Percentiles rank a stretch among this genome's conserved stretches.
Evolutionary conservation across 805 yeast genomes (phyloP).

Genomic region (Pachysolen tannophilus): DNA sequence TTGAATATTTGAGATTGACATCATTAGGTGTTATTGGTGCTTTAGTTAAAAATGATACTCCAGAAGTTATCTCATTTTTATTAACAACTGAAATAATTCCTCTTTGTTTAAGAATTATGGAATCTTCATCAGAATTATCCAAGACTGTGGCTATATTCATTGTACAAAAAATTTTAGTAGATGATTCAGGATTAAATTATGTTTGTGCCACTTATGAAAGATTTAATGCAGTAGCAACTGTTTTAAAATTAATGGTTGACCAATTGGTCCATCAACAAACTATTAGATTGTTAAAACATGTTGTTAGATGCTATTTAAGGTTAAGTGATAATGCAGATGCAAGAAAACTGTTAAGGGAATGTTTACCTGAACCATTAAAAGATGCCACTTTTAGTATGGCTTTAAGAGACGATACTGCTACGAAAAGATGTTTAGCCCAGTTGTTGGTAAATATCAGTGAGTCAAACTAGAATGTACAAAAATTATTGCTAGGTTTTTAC

Average conservation of each 20-base stretch:
- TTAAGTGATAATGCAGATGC: conserved; percentile 88
- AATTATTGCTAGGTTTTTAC: too few relatives aligned
- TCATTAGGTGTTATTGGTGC: conserved; percentile 97
- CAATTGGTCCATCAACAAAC: conserved; percentile 73
- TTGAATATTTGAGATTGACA: conserved; percentile 88
- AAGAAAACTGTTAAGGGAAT: conserved; percentile 72
- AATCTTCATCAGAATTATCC: conserved; percentile 84
- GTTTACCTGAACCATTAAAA: conserved; percentile 79
- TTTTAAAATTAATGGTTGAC: conserved; percentile 76
- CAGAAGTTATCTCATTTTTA: conserved; percentile 87
- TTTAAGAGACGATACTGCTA: conserved; percentile 79
- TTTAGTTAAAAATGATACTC: conserved; percentile 88
- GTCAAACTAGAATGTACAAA: too few relatives aligned
- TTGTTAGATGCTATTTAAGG: conserved; percentile 87
- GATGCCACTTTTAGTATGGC: conserved; percentile 79
- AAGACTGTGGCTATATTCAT: conserved; percentile 97
- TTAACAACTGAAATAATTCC: conserved; percentile 97
- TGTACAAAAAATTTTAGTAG: conserved; percentile 84
- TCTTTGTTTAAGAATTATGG: conserved; percentile 89
- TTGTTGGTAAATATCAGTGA: conserved; percentile 54
- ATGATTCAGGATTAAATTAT: conserved; percentile 84
- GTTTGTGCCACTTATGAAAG: conserved; percentile 94
- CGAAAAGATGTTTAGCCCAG: conserved; percentile 82
- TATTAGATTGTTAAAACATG: conserved; percentile 83
- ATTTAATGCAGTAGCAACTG: conserved; percentile 89